Evolutionary conservation across 768 basidiomycete species (phyloP).

Genomic region (Lactarius hatsudake): DNA sequence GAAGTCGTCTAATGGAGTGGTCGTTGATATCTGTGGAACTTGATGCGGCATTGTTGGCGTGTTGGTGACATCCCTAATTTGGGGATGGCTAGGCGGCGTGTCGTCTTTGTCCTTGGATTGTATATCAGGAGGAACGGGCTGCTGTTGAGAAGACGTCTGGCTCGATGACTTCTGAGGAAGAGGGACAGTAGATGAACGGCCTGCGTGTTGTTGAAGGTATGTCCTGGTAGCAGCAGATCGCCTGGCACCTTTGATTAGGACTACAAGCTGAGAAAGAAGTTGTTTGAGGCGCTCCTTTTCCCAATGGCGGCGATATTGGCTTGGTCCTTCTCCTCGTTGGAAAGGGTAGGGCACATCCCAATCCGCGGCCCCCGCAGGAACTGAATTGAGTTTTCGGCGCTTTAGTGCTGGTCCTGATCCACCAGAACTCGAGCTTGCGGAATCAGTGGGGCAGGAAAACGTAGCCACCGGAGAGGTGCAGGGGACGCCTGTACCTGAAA

Average conservation of each 20-base stretch:
- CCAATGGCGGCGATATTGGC: slow-evolving; percentile 63
- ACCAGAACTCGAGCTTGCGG: slow-evolving; percentile 6
- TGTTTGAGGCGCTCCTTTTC: slow-evolving; percentile 59
- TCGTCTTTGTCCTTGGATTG: slow-evolving; percentile 5
- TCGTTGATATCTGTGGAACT: slow-evolving; percentile 9
- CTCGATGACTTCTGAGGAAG: background rate
- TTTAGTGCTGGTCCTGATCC: slow-evolving; percentile 40
- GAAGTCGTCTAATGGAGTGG: slow-evolving; percentile 38
- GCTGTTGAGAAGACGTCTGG: slow-evolving; percentile 3
- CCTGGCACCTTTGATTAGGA: slow-evolving; percentile 57
- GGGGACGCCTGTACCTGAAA: slow-evolving; percentile 38
- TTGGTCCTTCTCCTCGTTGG: slow-evolving; percentile 63
- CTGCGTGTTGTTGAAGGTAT: slow-evolving; percentile 36
- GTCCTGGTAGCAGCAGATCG: slow-evolving; percentile 59
- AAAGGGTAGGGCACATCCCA: slow-evolving; percentile 88
- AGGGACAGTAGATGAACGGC: slow-evolving; percentile 4
- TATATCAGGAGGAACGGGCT: slow-evolving; percentile 1
- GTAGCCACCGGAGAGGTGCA: slow-evolving; percentile 1
- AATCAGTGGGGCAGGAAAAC: slow-evolving; percentile 1
- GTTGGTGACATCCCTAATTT: slow-evolving; percentile 10
- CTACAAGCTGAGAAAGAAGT: slow-evolving; percentile 58
- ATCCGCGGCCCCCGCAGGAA: slow-evolving; percentile 77
- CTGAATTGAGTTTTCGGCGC: slow-evolving; percentile 59
- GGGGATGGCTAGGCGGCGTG: background rate
- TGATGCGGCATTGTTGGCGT: background rate